phyloP scores from a whole-genome alignment of 345 rosid species.

The Hibiscus tridactylites region DNA sequence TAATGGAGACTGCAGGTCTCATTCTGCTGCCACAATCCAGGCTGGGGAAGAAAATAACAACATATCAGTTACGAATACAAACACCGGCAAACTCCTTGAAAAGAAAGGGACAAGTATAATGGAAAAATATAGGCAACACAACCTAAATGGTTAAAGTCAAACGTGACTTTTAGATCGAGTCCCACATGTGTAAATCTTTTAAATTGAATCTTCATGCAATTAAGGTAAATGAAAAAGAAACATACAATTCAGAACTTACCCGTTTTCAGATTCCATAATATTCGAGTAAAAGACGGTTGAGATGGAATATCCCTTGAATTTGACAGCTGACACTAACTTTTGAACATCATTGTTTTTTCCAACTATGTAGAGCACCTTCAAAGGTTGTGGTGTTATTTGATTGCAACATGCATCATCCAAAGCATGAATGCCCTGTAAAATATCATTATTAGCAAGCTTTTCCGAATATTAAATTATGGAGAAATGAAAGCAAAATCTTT shows the following conservation, averaged over 20 bases:
- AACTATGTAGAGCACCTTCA: constrained; percentile 28
- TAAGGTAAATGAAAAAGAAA: neutral
- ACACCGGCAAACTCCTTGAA: neutral
- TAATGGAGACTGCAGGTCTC: constrained; percentile 28
- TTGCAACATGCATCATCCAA: constrained; percentile 1
- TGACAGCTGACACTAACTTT: constrained; percentile 30
- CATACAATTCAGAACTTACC: constrained; percentile 23
- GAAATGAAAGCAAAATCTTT: neutral
- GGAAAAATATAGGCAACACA: neutral
- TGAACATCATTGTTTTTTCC: constrained; percentile 25
- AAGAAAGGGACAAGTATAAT: neutral
- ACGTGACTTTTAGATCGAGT: neutral
- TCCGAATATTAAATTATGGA: neutral
- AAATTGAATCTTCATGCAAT: neutral
- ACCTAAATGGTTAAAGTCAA: neutral
- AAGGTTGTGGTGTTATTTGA: neutral
- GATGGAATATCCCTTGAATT: constrained; percentile 32
- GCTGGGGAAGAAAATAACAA: constrained; percentile 12
- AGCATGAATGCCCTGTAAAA: constrained; percentile 2
- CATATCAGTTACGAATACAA: neutral
- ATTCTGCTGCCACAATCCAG: constrained; percentile 15
- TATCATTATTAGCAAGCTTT: neutral
- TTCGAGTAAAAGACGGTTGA: constrained; percentile 15
- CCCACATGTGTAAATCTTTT: neutral
- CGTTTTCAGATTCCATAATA: constrained; percentile 17